Evolutionary conservation across 2,329 filamentous ascomycete species (phyloP), one percentile per base, ranked within the genome.

Genomic region (Penicillium italicum): DNA sequence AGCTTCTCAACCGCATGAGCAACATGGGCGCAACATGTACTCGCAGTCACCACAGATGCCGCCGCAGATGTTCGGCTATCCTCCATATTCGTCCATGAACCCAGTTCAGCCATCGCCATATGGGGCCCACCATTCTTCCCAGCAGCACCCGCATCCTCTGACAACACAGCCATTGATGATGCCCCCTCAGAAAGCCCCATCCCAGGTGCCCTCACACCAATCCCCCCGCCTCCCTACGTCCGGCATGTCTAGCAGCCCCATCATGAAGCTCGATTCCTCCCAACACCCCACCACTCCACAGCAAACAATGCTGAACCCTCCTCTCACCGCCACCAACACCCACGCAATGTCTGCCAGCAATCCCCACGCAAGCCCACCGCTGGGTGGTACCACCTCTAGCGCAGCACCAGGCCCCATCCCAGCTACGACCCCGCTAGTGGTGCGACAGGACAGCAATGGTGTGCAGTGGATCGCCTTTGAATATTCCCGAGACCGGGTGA

Each of bases 381-480:
- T 78, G 28, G 87, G 85, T 22, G 83, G 91, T 31, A 96, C 94
- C 72, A 96, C 94, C 71, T 87, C 91, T 11, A 96, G 92, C 68
- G 91, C 93, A 34, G 94, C 94, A 1, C 94, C 94, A 7, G 94
- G 94, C 2, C 94, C 94, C 0, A 99, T 99, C 66, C 94, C 94
- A 12, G 94, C 94, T 0, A 99, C 94, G 3, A 97, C 94, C 0
- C 94, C 94, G 0, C 80, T 97, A 9, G 92, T 97, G 9, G 93
- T 97, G 24, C 82, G 92, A 63, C 93, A 97, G 74, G 94, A 97
- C 67, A 89, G 90, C 69, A 97, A 96, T 64, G 94, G 94, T 9
- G 93, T 97, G 7, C 94, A 97, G 74, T 97, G 94, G 94, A 97
- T 97, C 68, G 91, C 91, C 0, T 99, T 97, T 60, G 94, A 99